Evolutionary conservation across 2,329 filamentous ascomycete genomes (phyloP).

Genomic region (Mycosphaerella arachidis): DNA sequence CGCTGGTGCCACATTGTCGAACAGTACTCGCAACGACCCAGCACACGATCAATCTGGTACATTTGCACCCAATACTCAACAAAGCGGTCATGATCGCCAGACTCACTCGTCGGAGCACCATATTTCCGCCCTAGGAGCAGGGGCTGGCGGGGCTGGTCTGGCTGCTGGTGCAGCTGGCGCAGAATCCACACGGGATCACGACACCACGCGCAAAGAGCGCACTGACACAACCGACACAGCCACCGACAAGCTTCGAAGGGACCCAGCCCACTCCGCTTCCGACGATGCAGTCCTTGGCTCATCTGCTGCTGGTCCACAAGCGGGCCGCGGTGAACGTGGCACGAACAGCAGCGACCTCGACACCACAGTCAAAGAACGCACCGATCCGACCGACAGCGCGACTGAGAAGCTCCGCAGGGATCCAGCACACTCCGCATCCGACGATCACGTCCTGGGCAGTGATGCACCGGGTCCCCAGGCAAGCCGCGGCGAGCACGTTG

Average conservation of each 20-base stretch:
- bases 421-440: neutral
- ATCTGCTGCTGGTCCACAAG: neutral
- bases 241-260: neutral
- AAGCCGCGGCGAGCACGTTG: neutral
- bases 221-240: neutral
- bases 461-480: neutral
- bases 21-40: neutral
- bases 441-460: neutral
- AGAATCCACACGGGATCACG: neutral
- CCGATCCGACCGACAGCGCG: neutral
- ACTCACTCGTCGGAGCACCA: neutral
- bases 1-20: neutral
- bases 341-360: neutral
- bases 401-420: neutral
- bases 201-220: neutral
- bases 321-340: neutral
- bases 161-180: neutral
- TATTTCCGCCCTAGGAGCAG: neutral
- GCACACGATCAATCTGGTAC: neutral
- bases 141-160: neutral
- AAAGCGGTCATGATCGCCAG: neutral
- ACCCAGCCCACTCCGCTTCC: neutral
- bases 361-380: neutral
- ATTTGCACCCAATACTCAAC: neutral
- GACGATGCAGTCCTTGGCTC: conserved; percentile 2